Percentiles rank a stretch among this genome's conserved stretches.
Conservation (phyloP, 306 rosid genomes). For the Castanea crenata region DNA sequence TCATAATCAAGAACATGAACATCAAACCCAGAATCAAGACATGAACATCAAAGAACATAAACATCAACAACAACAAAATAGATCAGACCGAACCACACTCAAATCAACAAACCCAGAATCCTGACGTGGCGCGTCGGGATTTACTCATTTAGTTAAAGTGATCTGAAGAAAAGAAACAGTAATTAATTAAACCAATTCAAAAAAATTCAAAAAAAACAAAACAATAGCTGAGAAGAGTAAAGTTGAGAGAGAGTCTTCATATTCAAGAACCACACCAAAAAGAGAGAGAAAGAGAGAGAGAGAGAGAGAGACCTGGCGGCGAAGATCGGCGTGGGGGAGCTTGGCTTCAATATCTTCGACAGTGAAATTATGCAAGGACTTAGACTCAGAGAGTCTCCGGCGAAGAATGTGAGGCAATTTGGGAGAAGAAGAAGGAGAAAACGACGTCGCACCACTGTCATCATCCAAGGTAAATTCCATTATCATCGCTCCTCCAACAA, state of each 20-base stretch:
- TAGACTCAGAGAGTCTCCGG: slow-evolving; percentile 63
- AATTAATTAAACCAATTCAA: too few relatives aligned
- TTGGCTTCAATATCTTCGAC: slow-evolving; percentile 83
- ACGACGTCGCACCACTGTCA: slow-evolving; percentile 31
- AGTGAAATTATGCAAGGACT: slow-evolving; percentile 54
- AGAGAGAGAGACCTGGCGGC: slow-evolving; percentile 65
- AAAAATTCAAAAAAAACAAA: too few relatives aligned
- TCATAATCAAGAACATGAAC: too few relatives aligned
- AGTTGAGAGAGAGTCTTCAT: too few relatives aligned
- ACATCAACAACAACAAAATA: too few relatives aligned
- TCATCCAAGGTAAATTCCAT: slow-evolving; percentile 43
- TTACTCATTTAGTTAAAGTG: too few relatives aligned
- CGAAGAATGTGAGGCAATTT: slow-evolving; percentile 71
- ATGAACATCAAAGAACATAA: too few relatives aligned
- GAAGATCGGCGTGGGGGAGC: slow-evolving; percentile 84
- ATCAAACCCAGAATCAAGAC: too few relatives aligned
- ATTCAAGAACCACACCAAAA: too few relatives aligned
- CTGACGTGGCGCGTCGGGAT: neutral
- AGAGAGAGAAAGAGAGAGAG: too few relatives aligned
- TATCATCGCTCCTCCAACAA: slow-evolving; percentile 24
- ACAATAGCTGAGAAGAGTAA: too few relatives aligned
- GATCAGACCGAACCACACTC: neutral
- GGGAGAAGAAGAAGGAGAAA: slow-evolving; percentile 39
- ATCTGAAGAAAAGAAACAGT: too few relatives aligned
- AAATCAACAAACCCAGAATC: slow-evolving; percentile 29